phyloP scores from a whole-genome alignment of 768 basidiomycete species.

The Termitomyces sp. region DNA sequence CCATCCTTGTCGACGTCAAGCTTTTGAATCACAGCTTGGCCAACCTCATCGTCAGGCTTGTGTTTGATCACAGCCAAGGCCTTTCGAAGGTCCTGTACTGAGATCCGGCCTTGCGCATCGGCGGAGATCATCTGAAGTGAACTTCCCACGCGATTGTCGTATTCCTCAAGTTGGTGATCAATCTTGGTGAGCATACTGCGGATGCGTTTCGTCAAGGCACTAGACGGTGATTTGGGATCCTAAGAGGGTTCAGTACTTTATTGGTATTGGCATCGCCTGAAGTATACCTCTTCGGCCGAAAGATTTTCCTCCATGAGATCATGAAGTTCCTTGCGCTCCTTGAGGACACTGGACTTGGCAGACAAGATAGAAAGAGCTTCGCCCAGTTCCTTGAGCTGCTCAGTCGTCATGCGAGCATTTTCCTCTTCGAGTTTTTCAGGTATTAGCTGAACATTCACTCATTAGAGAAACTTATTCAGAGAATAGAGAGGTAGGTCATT shows the following conservation, averaged over 20 bases:
- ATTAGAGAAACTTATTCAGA: background rate
- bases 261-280: background rate
- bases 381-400: conserved; percentile 91
- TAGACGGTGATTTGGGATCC: conserved; percentile 79
- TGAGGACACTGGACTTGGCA: conserved; percentile 90
- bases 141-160: conserved; percentile 83
- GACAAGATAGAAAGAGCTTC: conserved; percentile 90
- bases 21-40: conserved; percentile 85
- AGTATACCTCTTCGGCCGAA: conserved; percentile 74
- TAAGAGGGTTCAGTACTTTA: conserved; percentile 22
- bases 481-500: conserved; percentile 9
- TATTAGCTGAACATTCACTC: conserved; percentile 43
- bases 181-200: conserved; percentile 95
- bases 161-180: conserved; percentile 87
- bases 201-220: conserved; percentile 92
- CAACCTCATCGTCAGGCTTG: conserved; percentile 85
- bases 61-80: conserved; percentile 94
- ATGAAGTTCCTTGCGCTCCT: conserved; percentile 91
- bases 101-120: conserved; percentile 85
- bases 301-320: conserved; percentile 93
- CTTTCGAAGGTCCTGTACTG: conserved; percentile 84
- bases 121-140: conserved; percentile 85
- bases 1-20: conserved; percentile 96
- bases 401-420: conserved; percentile 94
- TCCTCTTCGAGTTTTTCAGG: conserved; percentile 59